These are phyloP conservation scores for Suillus placidus DNA, from an alignment of 768 basidiomycete species.

Conservation along the genomic window DNA sequence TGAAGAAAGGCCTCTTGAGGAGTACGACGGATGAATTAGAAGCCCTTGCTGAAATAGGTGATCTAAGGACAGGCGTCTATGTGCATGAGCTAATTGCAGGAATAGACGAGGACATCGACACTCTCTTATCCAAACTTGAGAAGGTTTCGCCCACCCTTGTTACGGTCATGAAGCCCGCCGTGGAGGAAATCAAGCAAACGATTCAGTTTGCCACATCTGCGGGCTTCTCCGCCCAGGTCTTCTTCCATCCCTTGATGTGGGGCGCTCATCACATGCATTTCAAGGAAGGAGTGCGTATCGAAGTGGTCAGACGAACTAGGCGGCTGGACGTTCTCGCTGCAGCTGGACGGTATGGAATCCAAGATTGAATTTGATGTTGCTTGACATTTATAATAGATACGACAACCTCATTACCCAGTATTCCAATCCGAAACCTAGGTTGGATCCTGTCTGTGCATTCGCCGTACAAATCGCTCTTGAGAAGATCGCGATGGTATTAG, in stretches of 20 bases:
- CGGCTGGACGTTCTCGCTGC: conserved; percentile 71
- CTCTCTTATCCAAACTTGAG: conserved; percentile 56
- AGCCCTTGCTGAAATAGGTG: conserved; percentile 62
- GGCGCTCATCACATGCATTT: conserved; percentile 65
- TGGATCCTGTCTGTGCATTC: conserved; percentile 63
- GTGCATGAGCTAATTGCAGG: conserved; percentile 7
- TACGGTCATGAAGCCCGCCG: conserved; percentile 47
- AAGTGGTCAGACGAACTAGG: conserved; percentile 70
- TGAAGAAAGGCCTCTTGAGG: conserved; percentile 71
- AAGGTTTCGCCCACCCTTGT: conserved; percentile 59
- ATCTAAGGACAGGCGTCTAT: conserved; percentile 18
- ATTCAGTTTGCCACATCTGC: conserved; percentile 60
- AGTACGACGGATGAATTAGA: conserved; percentile 77
- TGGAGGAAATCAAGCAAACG: conserved; percentile 66
- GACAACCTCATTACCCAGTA: conserved; percentile 69
- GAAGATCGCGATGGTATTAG: conserved; percentile 71
- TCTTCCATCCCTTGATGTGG: conserved; percentile 76
- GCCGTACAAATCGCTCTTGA: conserved; percentile 80
- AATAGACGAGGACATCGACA: conserved; percentile 67
- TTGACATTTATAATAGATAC: conserved; percentile 49
- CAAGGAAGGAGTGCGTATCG: conserved; percentile 74
- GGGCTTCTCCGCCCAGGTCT: conserved; percentile 64
- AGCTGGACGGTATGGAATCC: conserved; percentile 67
- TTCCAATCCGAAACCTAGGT: conserved; percentile 54
- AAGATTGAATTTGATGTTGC: conserved; percentile 3